Evolutionary conservation across 1,284 basidiomycete genomes (phyloP), one percentile per base, ranked within the genome.

Genomic region (Exobasidium cylindrosporum): DNA sequence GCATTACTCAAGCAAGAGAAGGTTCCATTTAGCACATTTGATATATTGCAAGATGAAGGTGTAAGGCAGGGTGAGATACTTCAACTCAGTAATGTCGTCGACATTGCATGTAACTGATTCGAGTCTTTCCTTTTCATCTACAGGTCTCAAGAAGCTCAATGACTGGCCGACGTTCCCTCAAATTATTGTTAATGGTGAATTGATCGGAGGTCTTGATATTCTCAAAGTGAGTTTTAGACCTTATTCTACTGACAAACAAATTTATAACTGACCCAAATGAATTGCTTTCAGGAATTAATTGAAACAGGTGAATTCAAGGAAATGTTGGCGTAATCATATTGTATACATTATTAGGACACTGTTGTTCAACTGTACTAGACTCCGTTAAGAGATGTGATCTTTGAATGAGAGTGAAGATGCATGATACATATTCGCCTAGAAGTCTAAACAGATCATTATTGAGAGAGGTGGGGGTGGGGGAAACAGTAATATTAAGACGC

Each of bases 71-170:
- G 35, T 40, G 17, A 17, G 35, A 40, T 10, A n/a, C n/a, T n/a
- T n/a, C n/a, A n/a, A n/a, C n/a, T n/a, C n/a, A n/a, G n/a, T n/a
- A 86, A 85, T 82, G 63, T 60, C 79, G 73, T 23, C 43, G n/a
- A 24, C 13, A 10, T 14, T 35, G 32, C 14, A 35, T 57, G 57
- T 40, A 4, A 54, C 17, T 43, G 17, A 6, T 17, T 57, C 54
- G 35, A 40, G 17, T 40, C 35, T 40, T 40, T 40, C 17, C 35
- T 17, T 40, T 40, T 17, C 17, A 10, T 17, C 17, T 7, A 7
- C 7, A 40, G 84, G 93, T 62, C 84, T 95, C 68, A 87, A 86
- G 77, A 91, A 94, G 65, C 91, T 97, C 67, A 86, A 97, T 45
- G 84, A 85, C 61, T 88, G 86, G 86, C 86, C 86, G 84, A 59